Base-by-base conservation (phyloP, 2,329 filamentous ascomycete species). In the Calonectria ilicicola region DNA sequence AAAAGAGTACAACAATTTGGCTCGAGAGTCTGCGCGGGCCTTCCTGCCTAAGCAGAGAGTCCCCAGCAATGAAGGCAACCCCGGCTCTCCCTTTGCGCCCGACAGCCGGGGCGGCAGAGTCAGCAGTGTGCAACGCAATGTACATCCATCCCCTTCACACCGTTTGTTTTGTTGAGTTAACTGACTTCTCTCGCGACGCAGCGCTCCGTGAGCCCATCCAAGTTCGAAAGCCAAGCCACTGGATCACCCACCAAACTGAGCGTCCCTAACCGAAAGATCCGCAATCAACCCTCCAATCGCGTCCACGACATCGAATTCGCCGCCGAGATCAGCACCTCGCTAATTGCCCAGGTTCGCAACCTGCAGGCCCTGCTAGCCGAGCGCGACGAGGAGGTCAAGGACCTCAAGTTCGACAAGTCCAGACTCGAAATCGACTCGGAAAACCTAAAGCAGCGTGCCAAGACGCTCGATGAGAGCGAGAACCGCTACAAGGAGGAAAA, bases 401-500 rank as follows among this genome's bases (percentile, higher is more conserved):
- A 92, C 21, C 88, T 92, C 74, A 93, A 93, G 77, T 83, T 91
- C 65, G 95, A 97, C 74, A 94, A 93, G 79, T 93, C 93, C 7
- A 91, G 91, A 73, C 88, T 98, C 42, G 96, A 98, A 82, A 90
- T 94, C 40, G 96, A 98, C 76, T 90, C 92, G 0, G 94, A 98
- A 82, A 91, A 90, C 3, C 91, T 97, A 75, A 90, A 93, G 66
- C 94, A 97, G 82, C 92, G 95, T 40, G 87, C 98, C 75, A 93
- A 94, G 81, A 90, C 91, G 8, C 87, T 98, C 47, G 96, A 98
- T 78, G 97, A 99, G 84, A 98, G 94, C 82, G 97, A 99, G 83
- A 94, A 97, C 80, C 93, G 95, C 65, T 98, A 98, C 86, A 98
- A 98, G 85, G 97, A 99, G 81, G 97, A 98, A 84, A 99, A 98